Base-by-base conservation (phyloP, 2,329 filamentous ascomycete species). In the Diaporthe destruens region DNA sequence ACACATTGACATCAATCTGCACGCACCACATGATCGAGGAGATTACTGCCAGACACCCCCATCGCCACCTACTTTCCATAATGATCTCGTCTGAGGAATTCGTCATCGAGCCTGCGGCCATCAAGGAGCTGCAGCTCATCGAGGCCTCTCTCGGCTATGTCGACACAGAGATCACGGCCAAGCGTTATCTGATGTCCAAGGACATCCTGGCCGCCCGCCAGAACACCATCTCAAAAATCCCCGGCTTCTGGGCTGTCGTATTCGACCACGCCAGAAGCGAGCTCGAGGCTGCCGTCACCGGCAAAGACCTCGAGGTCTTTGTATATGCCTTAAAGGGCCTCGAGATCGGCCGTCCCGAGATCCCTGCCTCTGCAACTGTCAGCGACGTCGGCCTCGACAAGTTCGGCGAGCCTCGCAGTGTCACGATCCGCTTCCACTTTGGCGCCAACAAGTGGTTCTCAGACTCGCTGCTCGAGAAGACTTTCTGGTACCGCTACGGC, bases 241-340 rank as follows among this genome's bases (percentile, higher is more conserved):
- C 86, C 65, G 86, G 89, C 80, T 94, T 93, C 86, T 93, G 92
- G 91, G 84, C 90, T 54, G 88, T 91, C 65, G 90, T 93, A 49
- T 87, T 93, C 80, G 88, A 92, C 79, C 88, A 89, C 79, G 79
- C 79, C 66, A 73, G 76, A 57, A 82, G 84, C 25, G 90, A 92
- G 76, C 85, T 94, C 77, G 90, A 92, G 80, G 87, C 88, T 75
- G 89, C 87, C 83, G 87, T 93, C 78, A 87, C 88, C 67, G 86
- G 88, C 53, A 82, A 84, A 39, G 91, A 93, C 82, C 85, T 85
- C 12, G 84, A 87, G 54, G 84, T 91, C 72, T 85, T 93, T 76
- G 86, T 84, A 74, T 84, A 87, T 44, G 82, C 83, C 77, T 86
- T 93, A 65, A 86, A 85, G 72, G 84, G 84, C 74, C 75, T 94